Percentiles rank a stretch among this genome's conserved stretches.
These are phyloP conservation scores for Tolypocladium tropicale DNA, from an alignment of 2,329 filamentous ascomycete species.

Conservation along the genomic window DNA sequence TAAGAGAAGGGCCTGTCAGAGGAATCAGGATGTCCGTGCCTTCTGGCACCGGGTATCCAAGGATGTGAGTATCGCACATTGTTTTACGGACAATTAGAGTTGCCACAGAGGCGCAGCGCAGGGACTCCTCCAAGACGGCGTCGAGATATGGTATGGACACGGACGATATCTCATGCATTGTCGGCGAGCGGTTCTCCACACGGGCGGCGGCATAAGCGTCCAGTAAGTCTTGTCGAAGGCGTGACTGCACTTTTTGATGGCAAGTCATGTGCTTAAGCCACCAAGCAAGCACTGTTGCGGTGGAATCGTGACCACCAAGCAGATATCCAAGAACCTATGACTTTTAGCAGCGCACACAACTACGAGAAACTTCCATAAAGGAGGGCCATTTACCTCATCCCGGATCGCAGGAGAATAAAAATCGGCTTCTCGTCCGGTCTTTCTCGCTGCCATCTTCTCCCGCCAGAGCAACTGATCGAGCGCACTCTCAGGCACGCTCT, in stretches of 20 bases:
- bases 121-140: slow-evolving; percentile 24
- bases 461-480: slow-evolving; percentile 23
- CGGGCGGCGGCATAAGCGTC: slow-evolving; percentile 11
- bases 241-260: slow-evolving; percentile 11
- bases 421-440: slow-evolving; percentile 16
- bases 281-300: slow-evolving; percentile 17
- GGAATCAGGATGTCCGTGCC: slow-evolving; percentile 20
- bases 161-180: slow-evolving; percentile 16
- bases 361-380: too few relatives aligned
- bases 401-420: slow-evolving; percentile 21
- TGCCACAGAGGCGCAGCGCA: slow-evolving; percentile 19
- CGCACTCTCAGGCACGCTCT: slow-evolving; percentile 9
- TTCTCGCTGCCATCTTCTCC: slow-evolving; percentile 20
- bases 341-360: neutral
- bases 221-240: slow-evolving; percentile 14
- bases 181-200: slow-evolving; percentile 14
- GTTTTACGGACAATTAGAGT: slow-evolving; percentile 19
- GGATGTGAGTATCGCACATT: slow-evolving; percentile 19
- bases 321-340: slow-evolving; percentile 17
- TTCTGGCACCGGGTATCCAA: slow-evolving; percentile 22
- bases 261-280: slow-evolving; percentile 16
- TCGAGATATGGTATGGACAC: slow-evolving; percentile 23
- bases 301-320: slow-evolving; percentile 19
- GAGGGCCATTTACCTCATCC: slow-evolving; percentile 18
- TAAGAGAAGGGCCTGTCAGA: slow-evolving; percentile 17